Conservation (phyloP, 345 rosid genomes). For the Hibiscus mutabilis region DNA sequence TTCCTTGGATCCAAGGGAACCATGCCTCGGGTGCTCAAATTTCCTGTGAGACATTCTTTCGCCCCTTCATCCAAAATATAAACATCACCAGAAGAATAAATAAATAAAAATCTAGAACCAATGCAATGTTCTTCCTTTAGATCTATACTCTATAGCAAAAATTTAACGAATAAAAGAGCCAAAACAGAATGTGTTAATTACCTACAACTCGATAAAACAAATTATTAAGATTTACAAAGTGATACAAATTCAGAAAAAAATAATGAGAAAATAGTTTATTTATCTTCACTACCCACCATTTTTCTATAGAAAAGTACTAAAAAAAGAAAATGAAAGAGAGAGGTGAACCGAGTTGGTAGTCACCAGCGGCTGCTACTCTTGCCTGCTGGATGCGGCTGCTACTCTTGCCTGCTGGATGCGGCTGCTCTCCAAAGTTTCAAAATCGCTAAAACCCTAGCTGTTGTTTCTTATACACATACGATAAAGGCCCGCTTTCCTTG, state of each 20-base stretch:
- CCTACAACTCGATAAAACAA: background rate
- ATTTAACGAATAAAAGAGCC: background rate
- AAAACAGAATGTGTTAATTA: background rate
- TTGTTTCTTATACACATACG: background rate
- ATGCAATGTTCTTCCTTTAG: background rate
- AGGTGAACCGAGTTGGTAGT: background rate
- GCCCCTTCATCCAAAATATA: slow-evolving; percentile 9
- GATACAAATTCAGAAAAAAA: background rate
- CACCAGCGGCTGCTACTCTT: no score
- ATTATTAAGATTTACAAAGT: background rate
- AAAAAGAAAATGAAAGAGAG: background rate
- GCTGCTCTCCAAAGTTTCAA: background rate
- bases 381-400: no score
- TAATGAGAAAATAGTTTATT: background rate
- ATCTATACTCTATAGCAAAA: background rate
- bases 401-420: slow-evolving; percentile 2
- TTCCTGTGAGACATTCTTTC: slow-evolving; percentile 78
- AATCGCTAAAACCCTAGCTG: background rate
- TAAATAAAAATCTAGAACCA: background rate
- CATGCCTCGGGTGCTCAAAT: slow-evolving; percentile 94
- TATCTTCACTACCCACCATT: background rate
- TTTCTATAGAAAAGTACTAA: background rate
- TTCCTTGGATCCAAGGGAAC: slow-evolving; percentile 90
- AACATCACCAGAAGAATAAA: no score
- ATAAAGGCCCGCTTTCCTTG: no score